Evolutionary conservation across 345 rosid species (phyloP), one percentile per base, ranked within the genome.

Genomic region (Acer campestre): DNA sequence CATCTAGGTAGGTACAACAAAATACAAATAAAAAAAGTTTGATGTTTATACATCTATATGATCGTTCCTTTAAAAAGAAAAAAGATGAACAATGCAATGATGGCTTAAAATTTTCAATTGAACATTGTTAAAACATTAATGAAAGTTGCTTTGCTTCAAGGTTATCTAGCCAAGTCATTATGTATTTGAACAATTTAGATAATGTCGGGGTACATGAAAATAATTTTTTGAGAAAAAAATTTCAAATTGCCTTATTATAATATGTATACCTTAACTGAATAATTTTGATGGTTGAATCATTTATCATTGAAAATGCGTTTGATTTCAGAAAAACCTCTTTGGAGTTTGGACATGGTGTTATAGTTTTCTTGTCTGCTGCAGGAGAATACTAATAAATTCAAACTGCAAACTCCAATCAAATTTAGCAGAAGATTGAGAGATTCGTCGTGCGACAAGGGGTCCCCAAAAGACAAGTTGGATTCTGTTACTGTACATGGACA

Each of bases 371-470:
- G 58, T 72, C 23, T 79, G 74, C 74, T 44, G 49, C 80, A 84
- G 89, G 86, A 53, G 67, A 72, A 61, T 10, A 23, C 70, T 71
- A 61, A 13, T 49, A 80, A 79, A 78, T 82, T 80, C 75, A 81
- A 78, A 78, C 75, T 35, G 79, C 82, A 81, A 79, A 79, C 16
- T 80, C 73, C 82, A 23, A 64, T 67, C 25, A 74, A 73, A 51
- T 61, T 70, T 66, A 66, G 72, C 48, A 77, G 68, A 76, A 77
- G 70, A 29, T 27, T 71, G 62, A 67, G 79, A 75, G 71, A 68
- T 62, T 73, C 76, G 59, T 65, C 10, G 46, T 75, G 83, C 75
- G 67, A 67, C 55, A 64, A 78, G 78, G 76, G 78, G 68, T 11
- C 58, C 61, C 46, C 58, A 18, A 67, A 79, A 53, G 77, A 64